phyloP scores from a whole-genome alignment of 2,329 filamentous ascomycete species.

The Neofusicoccum kwambonambiense region DNA sequence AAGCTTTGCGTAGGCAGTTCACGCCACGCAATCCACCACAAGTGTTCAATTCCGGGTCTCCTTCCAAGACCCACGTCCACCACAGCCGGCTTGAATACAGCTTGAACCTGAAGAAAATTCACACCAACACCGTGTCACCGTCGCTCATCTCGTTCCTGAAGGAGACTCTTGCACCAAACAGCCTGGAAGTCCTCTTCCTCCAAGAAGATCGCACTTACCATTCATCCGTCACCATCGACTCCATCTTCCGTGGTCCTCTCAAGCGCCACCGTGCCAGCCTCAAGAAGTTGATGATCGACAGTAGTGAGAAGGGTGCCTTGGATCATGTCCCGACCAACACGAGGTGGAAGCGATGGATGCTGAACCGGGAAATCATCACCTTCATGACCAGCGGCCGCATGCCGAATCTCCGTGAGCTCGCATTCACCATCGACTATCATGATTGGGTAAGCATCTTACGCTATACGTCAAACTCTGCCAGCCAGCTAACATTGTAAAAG shows the following conservation, averaged over 20 bases:
- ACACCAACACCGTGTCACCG: conserved; percentile 70
- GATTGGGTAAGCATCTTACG: conserved; percentile 65
- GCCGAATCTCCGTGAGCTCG: conserved; percentile 68
- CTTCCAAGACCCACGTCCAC: conserved; percentile 24
- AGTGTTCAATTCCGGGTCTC: conserved; percentile 30
- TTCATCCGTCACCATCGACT: conserved; percentile 64
- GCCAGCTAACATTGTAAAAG: conserved; percentile 41
- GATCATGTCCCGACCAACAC: conserved; percentile 38
- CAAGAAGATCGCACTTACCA: conserved; percentile 61
- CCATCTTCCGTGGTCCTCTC: conserved; percentile 69
- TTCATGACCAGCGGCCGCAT: conserved; percentile 78
- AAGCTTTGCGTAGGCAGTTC: conserved; percentile 60
- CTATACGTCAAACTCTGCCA: neutral
- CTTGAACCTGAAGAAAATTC: conserved; percentile 69
- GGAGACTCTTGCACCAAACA: conserved; percentile 74
- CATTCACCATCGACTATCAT: conserved; percentile 69
- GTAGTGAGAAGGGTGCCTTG: conserved; percentile 55
- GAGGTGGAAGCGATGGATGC: conserved; percentile 68
- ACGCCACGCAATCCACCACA: conserved; percentile 37
- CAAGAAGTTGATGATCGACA: conserved; percentile 72
- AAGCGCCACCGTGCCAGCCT: conserved; percentile 70
- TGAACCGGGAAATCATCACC: conserved; percentile 65
- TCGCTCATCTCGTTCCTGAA: conserved; percentile 72
- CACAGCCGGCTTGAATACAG: conserved; percentile 38
- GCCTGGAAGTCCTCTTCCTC: conserved; percentile 74